Evolutionary conservation across 164 flowering plant genomes (phyloP).

Genomic region (Stephania cephalantha): DNA sequence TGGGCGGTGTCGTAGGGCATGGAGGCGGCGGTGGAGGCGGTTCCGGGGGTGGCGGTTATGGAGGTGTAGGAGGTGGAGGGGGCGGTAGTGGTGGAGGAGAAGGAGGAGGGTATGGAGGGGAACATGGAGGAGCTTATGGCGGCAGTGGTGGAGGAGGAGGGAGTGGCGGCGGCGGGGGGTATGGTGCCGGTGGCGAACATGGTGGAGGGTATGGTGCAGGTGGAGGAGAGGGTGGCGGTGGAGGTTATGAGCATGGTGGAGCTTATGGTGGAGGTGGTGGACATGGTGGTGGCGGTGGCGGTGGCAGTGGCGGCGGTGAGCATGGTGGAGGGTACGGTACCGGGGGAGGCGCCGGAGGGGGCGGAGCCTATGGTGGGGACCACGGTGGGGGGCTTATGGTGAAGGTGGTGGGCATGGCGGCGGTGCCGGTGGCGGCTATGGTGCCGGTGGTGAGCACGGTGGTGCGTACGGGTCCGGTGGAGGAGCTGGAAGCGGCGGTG

Average conservation of each 20-base stretch:
- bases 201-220: no score
- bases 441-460: background rate
- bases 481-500: background rate
- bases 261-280: background rate
- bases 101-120: no score
- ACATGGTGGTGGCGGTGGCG: slow-evolving; percentile 10
- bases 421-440: background rate
- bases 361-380: slow-evolving; percentile 8
- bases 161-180: no score
- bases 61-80: no score
- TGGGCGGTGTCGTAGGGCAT: no score
- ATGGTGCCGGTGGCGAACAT: no score
- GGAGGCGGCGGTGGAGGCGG: no score
- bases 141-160: no score
- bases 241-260: background rate
- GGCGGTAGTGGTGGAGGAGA: no score
- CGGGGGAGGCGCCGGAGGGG: slow-evolving; percentile 12
- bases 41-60: no score
- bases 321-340: slow-evolving; percentile 9
- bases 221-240: background rate
- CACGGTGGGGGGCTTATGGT: slow-evolving; percentile 8
- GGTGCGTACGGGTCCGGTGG: background rate
- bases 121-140: no score
- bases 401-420: slow-evolving; percentile 5
- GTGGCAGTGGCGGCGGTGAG: slow-evolving; percentile 9